Evolutionary conservation across 805 yeast genomes (phyloP).

Genomic region (Yueomyces sp.): DNA sequence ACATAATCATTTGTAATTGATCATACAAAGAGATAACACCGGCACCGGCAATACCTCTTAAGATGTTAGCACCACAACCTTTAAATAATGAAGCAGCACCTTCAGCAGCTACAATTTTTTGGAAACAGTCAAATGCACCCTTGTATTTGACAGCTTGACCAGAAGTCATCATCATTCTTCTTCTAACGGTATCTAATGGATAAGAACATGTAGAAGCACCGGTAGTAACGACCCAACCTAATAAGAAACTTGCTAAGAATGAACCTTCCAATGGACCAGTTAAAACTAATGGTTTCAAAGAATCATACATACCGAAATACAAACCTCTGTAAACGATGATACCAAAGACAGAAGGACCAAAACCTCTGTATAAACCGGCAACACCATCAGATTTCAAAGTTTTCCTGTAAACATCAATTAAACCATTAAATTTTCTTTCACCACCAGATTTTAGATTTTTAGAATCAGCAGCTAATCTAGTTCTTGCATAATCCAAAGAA

Average conservation of each 20-base stretch:
- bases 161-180: conserved; percentile 99
- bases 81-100: conserved; percentile 89
- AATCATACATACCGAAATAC: conserved; percentile 96
- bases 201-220: conserved; percentile 98
- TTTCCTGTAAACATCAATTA: conserved; percentile 91
- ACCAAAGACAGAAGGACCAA: conserved; percentile 97
- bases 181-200: conserved; percentile 98
- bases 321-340: conserved; percentile 98
- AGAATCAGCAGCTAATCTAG: conserved; percentile 98
- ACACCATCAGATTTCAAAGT: conserved; percentile 91
- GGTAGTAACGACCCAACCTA: conserved; percentile 97
- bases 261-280: conserved; percentile 91
- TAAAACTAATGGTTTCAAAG: conserved; percentile 87
- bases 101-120: conserved; percentile 86
- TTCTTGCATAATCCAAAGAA: conserved; percentile 97
- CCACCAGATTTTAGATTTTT: conserved; percentile 77
- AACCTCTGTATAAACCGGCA: conserved; percentile 98
- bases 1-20: conserved; percentile 86
- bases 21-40: conserved; percentile 98
- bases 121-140: conserved; percentile 91
- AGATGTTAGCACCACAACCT: conserved; percentile 99
- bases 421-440: conserved; percentile 95
- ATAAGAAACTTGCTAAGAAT: conserved; percentile 88
- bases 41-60: conserved; percentile 99
- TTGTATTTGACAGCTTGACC: conserved; percentile 96